Conservation (phyloP, 805 yeast genomes). For the Ogataea chonburiensis region DNA sequence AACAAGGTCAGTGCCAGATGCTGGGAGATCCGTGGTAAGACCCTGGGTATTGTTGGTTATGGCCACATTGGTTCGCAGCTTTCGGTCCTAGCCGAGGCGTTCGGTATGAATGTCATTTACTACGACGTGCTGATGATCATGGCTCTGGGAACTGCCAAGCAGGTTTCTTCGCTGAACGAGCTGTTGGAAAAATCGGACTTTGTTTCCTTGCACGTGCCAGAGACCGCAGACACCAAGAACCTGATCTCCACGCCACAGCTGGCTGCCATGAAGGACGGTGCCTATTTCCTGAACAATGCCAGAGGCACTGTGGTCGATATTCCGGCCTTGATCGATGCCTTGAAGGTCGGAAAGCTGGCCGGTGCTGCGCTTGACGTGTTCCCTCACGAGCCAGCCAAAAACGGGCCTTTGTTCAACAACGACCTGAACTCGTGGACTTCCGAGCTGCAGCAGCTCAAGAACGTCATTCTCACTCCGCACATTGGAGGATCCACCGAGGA, state of each 20-base stretch:
- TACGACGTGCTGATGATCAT: constrained; percentile 90
- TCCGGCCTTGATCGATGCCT: constrained; percentile 87
- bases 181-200: constrained; percentile 81
- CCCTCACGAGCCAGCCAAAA: constrained; percentile 96
- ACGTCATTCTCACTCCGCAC: constrained; percentile 92
- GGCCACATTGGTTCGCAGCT: constrained; percentile 98
- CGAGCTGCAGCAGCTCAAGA: constrained; percentile 78
- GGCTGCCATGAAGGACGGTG: constrained; percentile 94
- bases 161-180: constrained; percentile 82
- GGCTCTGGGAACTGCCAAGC: constrained; percentile 96
- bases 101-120: constrained; percentile 96
- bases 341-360: constrained; percentile 90
- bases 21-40: constrained; percentile 99
- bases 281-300: constrained; percentile 92
- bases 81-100: constrained; percentile 93
- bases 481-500: constrained; percentile 99
- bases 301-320: constrained; percentile 98
- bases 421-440: constrained; percentile 79
- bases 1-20: constrained; percentile 92
- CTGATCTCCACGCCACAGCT: constrained; percentile 87
- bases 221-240: constrained; percentile 85
- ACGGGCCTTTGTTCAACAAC: constrained; percentile 79
- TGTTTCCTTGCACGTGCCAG: constrained; percentile 93
- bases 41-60: constrained; percentile 94
- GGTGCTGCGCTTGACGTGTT: constrained; percentile 97